These are phyloP conservation scores for Physcomitrium patens DNA, from an alignment of 225 moss, liverwort and hornwort species.

Conservation along the genomic window DNA sequence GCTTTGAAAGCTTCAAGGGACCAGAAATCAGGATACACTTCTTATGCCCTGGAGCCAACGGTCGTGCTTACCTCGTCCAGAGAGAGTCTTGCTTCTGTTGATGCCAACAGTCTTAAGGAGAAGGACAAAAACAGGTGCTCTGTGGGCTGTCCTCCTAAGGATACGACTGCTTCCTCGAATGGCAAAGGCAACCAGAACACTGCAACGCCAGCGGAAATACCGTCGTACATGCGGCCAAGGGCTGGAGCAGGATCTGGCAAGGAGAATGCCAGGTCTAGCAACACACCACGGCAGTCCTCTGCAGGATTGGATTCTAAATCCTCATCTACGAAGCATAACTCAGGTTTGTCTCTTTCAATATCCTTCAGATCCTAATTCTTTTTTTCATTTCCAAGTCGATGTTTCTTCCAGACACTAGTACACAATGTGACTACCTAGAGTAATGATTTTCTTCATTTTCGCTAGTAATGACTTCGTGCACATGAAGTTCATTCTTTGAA, in stretches of 20 bases:
- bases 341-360: constrained; percentile 24
- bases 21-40: constrained; percentile 31
- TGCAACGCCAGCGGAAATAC: constrained; percentile 9
- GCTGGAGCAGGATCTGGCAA: constrained; percentile 31
- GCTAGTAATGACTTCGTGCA: too few relatives aligned
- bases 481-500: too few relatives aligned
- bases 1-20: constrained; percentile 34
- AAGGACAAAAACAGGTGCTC: constrained; percentile 33
- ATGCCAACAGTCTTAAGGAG: constrained; percentile 21
- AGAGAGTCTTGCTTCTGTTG: constrained; percentile 29
- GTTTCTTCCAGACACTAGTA: neutral
- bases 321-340: constrained; percentile 4
- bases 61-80: constrained; percentile 24
- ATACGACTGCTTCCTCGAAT: neutral
- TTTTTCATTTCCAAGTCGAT: neutral
- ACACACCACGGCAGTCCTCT: neutral
- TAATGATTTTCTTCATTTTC: too few relatives aligned
- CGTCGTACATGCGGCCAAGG: constrained; percentile 32
- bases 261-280: constrained; percentile 27
- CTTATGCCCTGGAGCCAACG: constrained; percentile 33
- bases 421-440: neutral
- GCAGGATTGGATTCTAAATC: neutral
- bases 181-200: neutral
- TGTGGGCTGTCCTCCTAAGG: constrained; percentile 35
- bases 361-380: neutral